Percentiles rank a stretch among this genome's conserved stretches.
Evolutionary conservation across 2,329 filamentous ascomycete genomes (phyloP).

Genomic region (Botrytis porri): DNA sequence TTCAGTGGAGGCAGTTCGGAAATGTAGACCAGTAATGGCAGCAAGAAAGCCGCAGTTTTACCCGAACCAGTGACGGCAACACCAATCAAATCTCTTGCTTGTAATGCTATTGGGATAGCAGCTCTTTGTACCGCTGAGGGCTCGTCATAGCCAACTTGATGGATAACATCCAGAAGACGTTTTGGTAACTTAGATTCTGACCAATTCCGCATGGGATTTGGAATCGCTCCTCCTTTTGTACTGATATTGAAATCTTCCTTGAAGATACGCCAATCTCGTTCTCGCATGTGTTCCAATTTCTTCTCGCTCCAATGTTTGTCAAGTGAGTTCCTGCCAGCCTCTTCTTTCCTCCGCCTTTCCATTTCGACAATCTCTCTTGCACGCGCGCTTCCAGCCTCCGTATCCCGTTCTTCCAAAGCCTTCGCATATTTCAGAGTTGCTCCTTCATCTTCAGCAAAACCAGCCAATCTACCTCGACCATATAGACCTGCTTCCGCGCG

Average conservation of each 20-base stretch:
- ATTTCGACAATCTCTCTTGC: slow-evolving; percentile 81
- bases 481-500: slow-evolving; percentile 67
- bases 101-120: slow-evolving; percentile 90
- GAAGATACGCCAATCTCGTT: slow-evolving; percentile 98
- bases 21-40: slow-evolving; percentile 93
- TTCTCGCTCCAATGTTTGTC: slow-evolving; percentile 98
- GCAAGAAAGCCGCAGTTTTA: slow-evolving; percentile 93
- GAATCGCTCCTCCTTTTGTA: slow-evolving; percentile 87
- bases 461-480: slow-evolving; percentile 64
- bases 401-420: slow-evolving; percentile 71
- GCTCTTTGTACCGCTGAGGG: slow-evolving; percentile 90
- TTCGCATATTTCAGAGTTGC: slow-evolving; percentile 58
- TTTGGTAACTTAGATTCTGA: slow-evolving; percentile 76
- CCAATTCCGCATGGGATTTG: slow-evolving; percentile 96
- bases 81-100: slow-evolving; percentile 93
- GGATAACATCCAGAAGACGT: slow-evolving; percentile 75
- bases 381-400: slow-evolving; percentile 70
- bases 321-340: slow-evolving; percentile 68
- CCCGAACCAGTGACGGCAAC: slow-evolving; percentile 97
- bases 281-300: slow-evolving; percentile 86
- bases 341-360: slow-evolving; percentile 73
- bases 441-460: slow-evolving; percentile 60
- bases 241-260: slow-evolving; percentile 98
- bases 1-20: slow-evolving; percentile 81
- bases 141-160: slow-evolving; percentile 83